These are phyloP conservation scores for Exsudoporus floridanus DNA, from an alignment of 1,284 basidiomycete species.

Conservation along the genomic window DNA sequence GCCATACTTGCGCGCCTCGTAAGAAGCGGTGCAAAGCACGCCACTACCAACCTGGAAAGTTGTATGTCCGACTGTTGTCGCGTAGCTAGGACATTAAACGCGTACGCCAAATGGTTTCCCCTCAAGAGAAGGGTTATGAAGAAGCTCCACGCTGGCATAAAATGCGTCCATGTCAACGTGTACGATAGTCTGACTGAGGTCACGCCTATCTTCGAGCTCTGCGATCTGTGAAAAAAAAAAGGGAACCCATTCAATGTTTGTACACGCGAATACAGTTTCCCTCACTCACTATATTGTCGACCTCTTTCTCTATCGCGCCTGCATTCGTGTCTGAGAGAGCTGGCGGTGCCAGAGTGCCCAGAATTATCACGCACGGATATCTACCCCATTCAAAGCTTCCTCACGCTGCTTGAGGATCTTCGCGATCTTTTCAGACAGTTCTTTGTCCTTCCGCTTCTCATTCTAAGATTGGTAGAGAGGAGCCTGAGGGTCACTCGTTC, in stretches of 20 bases:
- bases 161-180: constrained; percentile 88
- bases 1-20: constrained; percentile 87
- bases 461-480: constrained; percentile 47
- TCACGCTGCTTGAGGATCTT: constrained; percentile 67
- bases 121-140: constrained; percentile 74
- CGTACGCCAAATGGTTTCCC: constrained; percentile 88
- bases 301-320: constrained; percentile 31
- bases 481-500: constrained; percentile 5
- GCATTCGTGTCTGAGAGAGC: neutral
- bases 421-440: constrained; percentile 70
- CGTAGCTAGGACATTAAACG: constrained; percentile 4
- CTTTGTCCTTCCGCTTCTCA: constrained; percentile 81
- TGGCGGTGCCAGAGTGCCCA: neutral
- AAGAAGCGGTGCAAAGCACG: constrained; percentile 84
- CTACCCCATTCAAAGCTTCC: constrained; percentile 53
- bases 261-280: constrained; percentile 37
- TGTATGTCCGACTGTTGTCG: neutral
- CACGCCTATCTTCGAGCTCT: constrained; percentile 75
- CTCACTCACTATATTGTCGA: constrained; percentile 28
- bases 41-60: constrained; percentile 66
- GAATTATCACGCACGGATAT: constrained; percentile 52
- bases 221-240: constrained; percentile 60
- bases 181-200: constrained; percentile 81
- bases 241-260: neutral
- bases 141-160: constrained; percentile 73